Conservation (phyloP, 2,329 filamentous ascomycete genomes). For the Aspergillus floridensis region DNA sequence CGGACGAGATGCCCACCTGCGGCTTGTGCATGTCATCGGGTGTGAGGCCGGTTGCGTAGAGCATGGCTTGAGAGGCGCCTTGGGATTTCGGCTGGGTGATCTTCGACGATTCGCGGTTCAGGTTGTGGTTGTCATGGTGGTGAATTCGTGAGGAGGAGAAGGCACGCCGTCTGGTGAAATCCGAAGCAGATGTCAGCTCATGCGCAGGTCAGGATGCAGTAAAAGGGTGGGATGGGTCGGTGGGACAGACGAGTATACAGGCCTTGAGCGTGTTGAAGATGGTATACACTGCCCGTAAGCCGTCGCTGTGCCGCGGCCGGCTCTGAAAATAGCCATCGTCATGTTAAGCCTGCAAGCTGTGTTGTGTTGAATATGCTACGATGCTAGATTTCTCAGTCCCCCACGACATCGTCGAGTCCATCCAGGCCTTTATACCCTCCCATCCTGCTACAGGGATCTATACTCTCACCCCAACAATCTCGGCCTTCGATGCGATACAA, state of each 20-base stretch:
- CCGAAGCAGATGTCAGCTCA: background rate
- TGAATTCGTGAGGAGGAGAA: background rate
- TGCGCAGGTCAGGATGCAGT: background rate
- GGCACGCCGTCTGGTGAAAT: background rate
- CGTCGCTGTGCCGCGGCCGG: background rate
- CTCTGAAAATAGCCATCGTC: background rate
- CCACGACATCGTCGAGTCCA: too few relatives aligned
- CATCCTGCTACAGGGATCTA: background rate
- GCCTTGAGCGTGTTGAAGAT: background rate
- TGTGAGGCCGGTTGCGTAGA: conserved; percentile 83
- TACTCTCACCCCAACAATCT: background rate
- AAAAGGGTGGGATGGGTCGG: background rate
- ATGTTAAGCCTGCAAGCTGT: background rate
- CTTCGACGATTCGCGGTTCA: conserved; percentile 75
- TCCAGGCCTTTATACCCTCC: background rate
- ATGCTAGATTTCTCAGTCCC: background rate
- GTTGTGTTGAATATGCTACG: background rate
- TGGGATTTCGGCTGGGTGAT: conserved; percentile 97
- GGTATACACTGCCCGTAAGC: background rate
- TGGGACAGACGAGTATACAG: background rate
- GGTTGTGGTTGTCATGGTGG: background rate
- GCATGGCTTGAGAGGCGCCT: conserved; percentile 94
- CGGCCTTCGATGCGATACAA: background rate
- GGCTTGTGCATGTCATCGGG: conserved; percentile 87
- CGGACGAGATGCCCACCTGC: conserved; percentile 91